phyloP scores from a whole-genome alignment of 75 land plant species.

The Azolla pinnata region DNA sequence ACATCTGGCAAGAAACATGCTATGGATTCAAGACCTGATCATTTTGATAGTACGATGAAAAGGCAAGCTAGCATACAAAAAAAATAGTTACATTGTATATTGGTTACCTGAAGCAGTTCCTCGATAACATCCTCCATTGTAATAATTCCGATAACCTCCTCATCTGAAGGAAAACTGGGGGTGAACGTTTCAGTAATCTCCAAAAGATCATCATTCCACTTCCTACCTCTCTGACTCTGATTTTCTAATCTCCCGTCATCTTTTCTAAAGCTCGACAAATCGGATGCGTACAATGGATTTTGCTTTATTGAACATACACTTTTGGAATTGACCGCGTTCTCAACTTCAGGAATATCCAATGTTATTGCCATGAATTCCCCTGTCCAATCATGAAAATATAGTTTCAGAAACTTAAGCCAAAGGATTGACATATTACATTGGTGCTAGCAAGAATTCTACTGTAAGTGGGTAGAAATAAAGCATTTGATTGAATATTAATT shows the following conservation, averaged over 20 bases:
- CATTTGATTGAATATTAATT: no score
- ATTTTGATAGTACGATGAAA: no score
- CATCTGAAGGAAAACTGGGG: slow-evolving; percentile 36
- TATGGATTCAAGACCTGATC: neutral
- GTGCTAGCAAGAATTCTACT: no score
- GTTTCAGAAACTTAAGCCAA: neutral
- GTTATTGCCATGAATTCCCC: neutral
- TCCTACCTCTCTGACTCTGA: slow-evolving; percentile 21
- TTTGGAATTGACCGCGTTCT: neutral
- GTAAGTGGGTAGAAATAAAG: no score
- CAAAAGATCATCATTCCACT: slow-evolving; percentile 37
- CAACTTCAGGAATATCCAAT: slow-evolving; percentile 2
- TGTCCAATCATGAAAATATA: neutral
- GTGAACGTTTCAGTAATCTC: slow-evolving; percentile 28
- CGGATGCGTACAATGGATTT: neutral
- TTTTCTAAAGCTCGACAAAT: neutral
- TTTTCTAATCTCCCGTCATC: neutral
- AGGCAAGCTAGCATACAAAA: no score
- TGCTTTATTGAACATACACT: neutral
- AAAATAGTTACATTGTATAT: no score
- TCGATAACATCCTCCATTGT: slow-evolving; percentile 81
- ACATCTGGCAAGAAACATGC: neutral
- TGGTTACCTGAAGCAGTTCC: slow-evolving; percentile 66
- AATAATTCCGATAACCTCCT: slow-evolving; percentile 60
- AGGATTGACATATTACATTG: neutral